phyloP scores from a whole-genome alignment of 1,284 basidiomycete genomes.

The Ustilago vetiveriae region DNA sequence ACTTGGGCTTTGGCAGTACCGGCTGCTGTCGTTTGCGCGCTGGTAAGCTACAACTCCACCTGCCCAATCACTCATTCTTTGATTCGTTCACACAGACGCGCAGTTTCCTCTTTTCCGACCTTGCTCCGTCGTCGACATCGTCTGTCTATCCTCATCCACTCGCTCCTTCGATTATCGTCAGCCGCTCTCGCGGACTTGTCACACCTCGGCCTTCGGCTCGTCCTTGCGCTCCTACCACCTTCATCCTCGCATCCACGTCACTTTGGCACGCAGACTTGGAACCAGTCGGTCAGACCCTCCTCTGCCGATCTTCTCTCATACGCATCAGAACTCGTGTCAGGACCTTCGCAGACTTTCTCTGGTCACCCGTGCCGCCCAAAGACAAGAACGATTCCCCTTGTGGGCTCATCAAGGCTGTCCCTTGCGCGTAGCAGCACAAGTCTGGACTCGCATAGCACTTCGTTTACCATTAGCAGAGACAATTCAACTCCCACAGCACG shows the following conservation, averaged over 20 bases:
- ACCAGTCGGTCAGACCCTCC: not conserved
- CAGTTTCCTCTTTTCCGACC: not conserved
- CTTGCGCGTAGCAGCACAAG: too few species aligned
- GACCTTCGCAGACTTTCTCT: too few species aligned
- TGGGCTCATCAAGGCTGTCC: too few species aligned
- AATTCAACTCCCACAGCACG: not conserved
- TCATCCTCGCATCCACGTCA: slow-evolving; percentile 1
- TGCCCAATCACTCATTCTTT: slow-evolving; percentile 1
- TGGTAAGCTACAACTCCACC: slow-evolving; percentile 16
- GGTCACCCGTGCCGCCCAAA: too few species aligned
- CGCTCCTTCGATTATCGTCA: not conserved
- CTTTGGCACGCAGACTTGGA: not conserved
- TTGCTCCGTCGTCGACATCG: slow-evolving; percentile 1
- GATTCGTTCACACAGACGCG: not conserved
- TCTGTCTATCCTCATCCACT: not conserved
- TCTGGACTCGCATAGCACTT: not conserved
- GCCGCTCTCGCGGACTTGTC: not conserved
- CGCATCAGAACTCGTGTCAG: too few species aligned
- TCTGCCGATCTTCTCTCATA: not conserved
- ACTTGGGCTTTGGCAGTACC: too few species aligned
- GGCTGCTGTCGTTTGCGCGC: slow-evolving; percentile 1
- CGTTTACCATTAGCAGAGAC: not conserved
- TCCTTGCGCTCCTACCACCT: slow-evolving; percentile 8
- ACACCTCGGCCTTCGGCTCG: not conserved
- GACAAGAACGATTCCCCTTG: too few species aligned